Evolutionary conservation across 108 stramenopile genomes (phyloP), one percentile per base, ranked within the genome.

Genomic region (Cyclotella baltica): DNA sequence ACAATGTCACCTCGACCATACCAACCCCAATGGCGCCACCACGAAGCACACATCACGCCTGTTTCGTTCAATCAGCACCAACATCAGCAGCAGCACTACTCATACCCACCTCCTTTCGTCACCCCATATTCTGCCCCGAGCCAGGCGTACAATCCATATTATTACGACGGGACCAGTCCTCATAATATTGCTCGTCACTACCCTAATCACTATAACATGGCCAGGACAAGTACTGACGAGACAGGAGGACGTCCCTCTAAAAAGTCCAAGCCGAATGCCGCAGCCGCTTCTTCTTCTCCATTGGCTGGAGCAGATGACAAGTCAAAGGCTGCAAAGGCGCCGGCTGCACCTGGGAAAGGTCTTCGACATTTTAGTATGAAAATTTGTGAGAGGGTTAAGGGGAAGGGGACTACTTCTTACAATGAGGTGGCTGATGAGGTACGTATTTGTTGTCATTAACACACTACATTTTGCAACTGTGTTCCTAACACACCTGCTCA

Each of bases 341-440:
- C 25, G 10, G 6, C 56, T 29, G 16, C 28, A 4, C 64, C 78
- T 30, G 64, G 75, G 58, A 93, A 87, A 68, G 97, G 97, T 28
- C 80, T 98, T 27, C 90, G 98, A 34, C 96, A 97, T 72, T 97
- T 98, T 64, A 90, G 89, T 67, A 90, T 93, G 83, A 96, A 95
- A 76, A 95, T 98, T 3, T 98, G 96, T 67, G 86, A 89, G 36
- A 97, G 96, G 80, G 98, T 98, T 16, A 90, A 98, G 83, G 93
- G 96, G 62, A 96, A 93, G 73, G 96, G 96, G 11, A 86, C 84
- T 4, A 98, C 98, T 19, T 91, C 91, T 22, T 97, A 98, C 89
- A 98, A 95, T 78, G 96, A 97, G 73, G 98, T 98, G 20, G 98
- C 98, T 37, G 96, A 98, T 78, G 96, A 98, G 83, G 87, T 98